These are phyloP conservation scores for Penicillium bialowiezense DNA, from an alignment of 495 filamentous ascomycete genomes.

Conservation along the genomic window DNA sequence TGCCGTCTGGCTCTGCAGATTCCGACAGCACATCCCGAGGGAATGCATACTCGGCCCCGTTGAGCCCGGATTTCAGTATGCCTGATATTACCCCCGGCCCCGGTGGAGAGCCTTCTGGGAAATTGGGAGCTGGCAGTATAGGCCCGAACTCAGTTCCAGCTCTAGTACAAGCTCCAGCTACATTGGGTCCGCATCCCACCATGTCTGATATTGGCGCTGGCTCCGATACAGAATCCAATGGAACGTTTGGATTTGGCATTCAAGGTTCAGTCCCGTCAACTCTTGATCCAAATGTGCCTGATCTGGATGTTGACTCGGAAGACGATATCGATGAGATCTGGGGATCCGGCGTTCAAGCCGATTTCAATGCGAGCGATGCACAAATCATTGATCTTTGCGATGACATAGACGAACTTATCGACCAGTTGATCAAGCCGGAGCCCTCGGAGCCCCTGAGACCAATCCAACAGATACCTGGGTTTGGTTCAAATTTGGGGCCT, in stretches of 20 bases:
- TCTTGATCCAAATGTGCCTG: background rate
- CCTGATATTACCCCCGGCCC: too few species aligned
- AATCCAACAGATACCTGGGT: background rate
- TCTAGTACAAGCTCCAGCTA: too few species aligned
- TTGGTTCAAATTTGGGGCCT: too few species aligned
- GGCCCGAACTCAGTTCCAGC: too few species aligned
- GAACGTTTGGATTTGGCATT: background rate
- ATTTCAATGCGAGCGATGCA: constrained; percentile 7
- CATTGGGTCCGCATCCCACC: too few species aligned
- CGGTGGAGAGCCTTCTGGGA: too few species aligned
- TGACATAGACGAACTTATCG: constrained; percentile 13
- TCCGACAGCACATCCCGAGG: too few species aligned
- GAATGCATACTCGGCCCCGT: too few species aligned
- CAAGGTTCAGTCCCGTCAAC: background rate
- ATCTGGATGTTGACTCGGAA: background rate
- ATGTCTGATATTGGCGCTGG: too few species aligned
- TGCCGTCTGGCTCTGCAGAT: too few species aligned
- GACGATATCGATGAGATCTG: background rate
- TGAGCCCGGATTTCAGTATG: too few species aligned
- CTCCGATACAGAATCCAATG: background rate
- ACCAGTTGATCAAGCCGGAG: constrained; percentile 9
- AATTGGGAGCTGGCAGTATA: too few species aligned
- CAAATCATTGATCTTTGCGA: constrained; percentile 9
- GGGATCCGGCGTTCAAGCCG: constrained; percentile 2
- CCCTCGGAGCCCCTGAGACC: background rate